Base-by-base conservation (phyloP, 2,329 filamentous ascomycete species). In the Fusarium hainanense region DNA sequence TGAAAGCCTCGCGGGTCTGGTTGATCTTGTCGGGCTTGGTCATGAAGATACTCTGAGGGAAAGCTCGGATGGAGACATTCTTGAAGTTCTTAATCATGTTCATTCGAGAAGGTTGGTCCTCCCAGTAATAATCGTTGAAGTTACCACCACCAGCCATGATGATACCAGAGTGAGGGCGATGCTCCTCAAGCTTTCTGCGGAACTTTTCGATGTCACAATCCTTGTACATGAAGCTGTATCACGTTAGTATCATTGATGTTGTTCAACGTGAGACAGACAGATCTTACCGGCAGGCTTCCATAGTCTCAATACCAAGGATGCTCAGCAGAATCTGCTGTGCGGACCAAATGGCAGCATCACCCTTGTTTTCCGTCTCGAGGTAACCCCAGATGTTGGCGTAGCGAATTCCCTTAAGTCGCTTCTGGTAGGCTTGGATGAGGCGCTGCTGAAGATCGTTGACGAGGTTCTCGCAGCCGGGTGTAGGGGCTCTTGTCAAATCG, bases 51-150 rank as follows among this genome's bases (percentile, higher is more conserved):
- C 71, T 74, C 65, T 75, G 73, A 12, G 73, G 73, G 50, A 75
- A 75, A 16, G 73, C 73, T 37, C 73, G 71, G 30, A 75, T 57
- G 9, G 73, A 69, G 20, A 68, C 34, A 49, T 74, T 66, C 23
- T 60, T 56, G 44, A 73, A 75, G 54, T 67, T 72, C 30, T 57
- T 40, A 27, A 75, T 75, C 73, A 75, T 74, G 69, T 75, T 74
- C 73, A 75, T 75, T 50, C 73, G 73, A 16, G 72, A 75, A 63
- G 73, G 73, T 63, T 75, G 72, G 57, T 75, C 73, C 56, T 75
- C 73, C 73, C 73, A 75, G 61, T 75, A 75, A 63, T 75, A 75
- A 52, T 75, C 73, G 63, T 75, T 75, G 25, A 75, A 75, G 65
- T 75, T 75, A 28, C 73, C 73, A 6, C 73, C 73, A 47, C 73